These are phyloP conservation scores for Irpex sp. DNA, from an alignment of 1,284 basidiomycete genomes.

Conservation along the genomic window DNA sequence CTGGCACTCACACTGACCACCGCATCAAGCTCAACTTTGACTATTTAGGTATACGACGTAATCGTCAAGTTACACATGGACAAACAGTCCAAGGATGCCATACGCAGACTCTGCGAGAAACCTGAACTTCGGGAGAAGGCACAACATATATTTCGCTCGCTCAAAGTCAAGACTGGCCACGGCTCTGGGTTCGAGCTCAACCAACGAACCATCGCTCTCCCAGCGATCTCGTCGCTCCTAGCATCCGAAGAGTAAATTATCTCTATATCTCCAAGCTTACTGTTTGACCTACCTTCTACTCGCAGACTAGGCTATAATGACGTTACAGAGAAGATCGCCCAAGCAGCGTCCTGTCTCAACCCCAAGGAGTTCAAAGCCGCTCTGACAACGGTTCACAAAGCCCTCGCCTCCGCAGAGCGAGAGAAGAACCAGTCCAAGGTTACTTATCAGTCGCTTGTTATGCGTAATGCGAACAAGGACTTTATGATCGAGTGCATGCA, in stretches of 20 bases:
- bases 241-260: slow-evolving; percentile 1
- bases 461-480: slow-evolving; percentile 13
- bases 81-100: neutral
- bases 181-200: slow-evolving; percentile 1
- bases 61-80: neutral
- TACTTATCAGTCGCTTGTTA: slow-evolving; percentile 17
- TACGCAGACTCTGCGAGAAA: neutral
- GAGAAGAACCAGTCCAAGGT: slow-evolving; percentile 3
- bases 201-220: neutral
- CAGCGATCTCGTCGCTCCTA: neutral
- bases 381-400: slow-evolving; percentile 26
- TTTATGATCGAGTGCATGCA: slow-evolving; percentile 20
- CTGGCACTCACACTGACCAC: neutral
- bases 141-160: neutral
- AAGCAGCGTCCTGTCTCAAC: slow-evolving; percentile 31
- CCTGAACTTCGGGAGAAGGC: neutral
- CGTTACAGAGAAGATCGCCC: slow-evolving; percentile 28
- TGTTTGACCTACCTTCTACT: neutral
- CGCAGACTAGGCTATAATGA: slow-evolving; percentile 30
- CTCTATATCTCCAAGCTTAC: neutral
- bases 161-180: neutral
- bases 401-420: slow-evolving; percentile 12
- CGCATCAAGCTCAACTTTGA: neutral
- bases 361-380: slow-evolving; percentile 27
- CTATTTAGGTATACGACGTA: neutral